Evolutionary conservation across 257 asterid species (phyloP).

Genomic region (Phtheirospermum japonicum): DNA sequence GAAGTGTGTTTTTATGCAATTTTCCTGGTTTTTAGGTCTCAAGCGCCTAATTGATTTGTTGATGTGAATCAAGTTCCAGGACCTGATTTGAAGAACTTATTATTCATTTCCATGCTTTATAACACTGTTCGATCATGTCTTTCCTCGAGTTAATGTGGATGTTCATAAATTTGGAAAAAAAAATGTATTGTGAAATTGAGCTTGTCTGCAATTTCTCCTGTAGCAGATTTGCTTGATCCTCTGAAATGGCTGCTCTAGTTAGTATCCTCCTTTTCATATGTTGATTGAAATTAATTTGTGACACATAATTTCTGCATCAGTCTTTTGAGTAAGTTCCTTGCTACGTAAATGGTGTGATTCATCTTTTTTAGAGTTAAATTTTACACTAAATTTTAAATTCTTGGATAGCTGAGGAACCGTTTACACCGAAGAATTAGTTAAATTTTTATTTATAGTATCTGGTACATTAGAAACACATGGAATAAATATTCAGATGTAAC

Average conservation of each 20-base stretch:
- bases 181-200: background rate
- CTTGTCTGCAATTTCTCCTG: background rate
- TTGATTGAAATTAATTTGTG: too few species aligned
- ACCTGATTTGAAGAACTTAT: background rate
- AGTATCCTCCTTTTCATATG: background rate
- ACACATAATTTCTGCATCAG: too few species aligned
- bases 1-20: background rate
- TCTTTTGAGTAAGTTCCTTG: too few species aligned
- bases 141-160: too few species aligned
- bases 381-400: too few species aligned
- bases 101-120: background rate
- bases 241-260: background rate
- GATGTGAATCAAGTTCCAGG: background rate
- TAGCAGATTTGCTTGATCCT: background rate
- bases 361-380: background rate
- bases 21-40: background rate
- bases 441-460: background rate
- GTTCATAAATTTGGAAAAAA: too few species aligned
- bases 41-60: background rate
- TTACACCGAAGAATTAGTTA: background rate
- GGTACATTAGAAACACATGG: too few species aligned
- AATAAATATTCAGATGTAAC: background rate
- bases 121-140: too few species aligned
- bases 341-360: too few species aligned
- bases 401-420: too few species aligned